phyloP scores from a whole-genome alignment of 202 grass and related monocot species.

The Bolboschoenoplectus hybrid region DNA sequence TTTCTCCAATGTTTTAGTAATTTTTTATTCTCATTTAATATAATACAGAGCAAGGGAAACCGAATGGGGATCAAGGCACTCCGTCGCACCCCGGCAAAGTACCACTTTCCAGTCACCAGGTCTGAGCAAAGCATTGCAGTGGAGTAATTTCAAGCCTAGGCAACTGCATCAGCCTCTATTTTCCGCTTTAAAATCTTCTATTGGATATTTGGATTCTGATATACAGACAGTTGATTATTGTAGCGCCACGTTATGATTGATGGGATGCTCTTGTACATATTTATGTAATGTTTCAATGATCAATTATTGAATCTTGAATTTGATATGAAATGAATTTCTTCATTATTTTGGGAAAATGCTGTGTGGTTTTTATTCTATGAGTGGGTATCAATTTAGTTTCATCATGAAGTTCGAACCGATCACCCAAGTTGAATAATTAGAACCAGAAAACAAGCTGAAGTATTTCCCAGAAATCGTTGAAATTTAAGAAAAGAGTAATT shows the following conservation, averaged over 20 bases:
- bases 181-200: background rate
- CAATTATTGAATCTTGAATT: slow-evolving; percentile 26
- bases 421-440: background rate
- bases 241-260: slow-evolving; percentile 18
- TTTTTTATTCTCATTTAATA: background rate
- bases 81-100: slow-evolving; percentile 47
- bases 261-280: slow-evolving; percentile 35
- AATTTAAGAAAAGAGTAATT: slow-evolving; percentile 6
- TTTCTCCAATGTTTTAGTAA: background rate
- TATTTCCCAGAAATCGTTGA: background rate
- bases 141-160: background rate
- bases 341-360: background rate
- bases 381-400: background rate
- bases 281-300: background rate
- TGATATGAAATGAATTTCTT: slow-evolving; percentile 31
- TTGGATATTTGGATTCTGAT: slow-evolving; percentile 32
- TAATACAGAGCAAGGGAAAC: slow-evolving; percentile 46
- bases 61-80: slow-evolving; percentile 50
- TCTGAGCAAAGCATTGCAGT: background rate
- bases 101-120: slow-evolving; percentile 17
- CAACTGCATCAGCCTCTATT: slow-evolving; percentile 8
- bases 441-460: background rate
- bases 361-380: background rate
- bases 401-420: background rate
- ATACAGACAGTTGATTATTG: slow-evolving; percentile 25